Base-by-base conservation (phyloP, 371 early-diverging fungal species). In the Rhizomucor pusillus region DNA sequence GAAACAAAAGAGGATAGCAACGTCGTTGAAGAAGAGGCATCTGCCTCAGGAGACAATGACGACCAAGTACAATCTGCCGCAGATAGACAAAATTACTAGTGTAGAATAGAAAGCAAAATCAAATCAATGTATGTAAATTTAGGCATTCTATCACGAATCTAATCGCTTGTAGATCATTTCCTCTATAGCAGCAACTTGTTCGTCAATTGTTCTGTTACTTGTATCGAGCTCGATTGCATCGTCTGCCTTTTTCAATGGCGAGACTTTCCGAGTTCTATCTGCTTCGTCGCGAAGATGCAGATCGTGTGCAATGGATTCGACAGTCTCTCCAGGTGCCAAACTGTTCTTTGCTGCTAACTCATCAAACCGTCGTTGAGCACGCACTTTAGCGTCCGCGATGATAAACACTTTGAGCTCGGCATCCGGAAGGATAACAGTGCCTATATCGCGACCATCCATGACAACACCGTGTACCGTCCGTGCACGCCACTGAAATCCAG, bases 401-500 rank as follows among this genome's bases (percentile, higher is more conserved):
- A 97, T 72, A 62, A 87, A 97, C 1, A 97, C 76, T 59, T 97
- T 97, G 25, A 97, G 75, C 34, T 94, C 87, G 0, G 98, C 98
- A 59, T 90, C 69, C 0, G 97, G 95, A 35, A 97, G 72, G 3
- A 97, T 87, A 0, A 84, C 84, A 0, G 95, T 91, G 14, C 95
- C 96, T 47, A 95, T 93, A 71, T 97, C 98, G 5, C 98, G 71
- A 7, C 98, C 98, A 67, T 97, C 98, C 87, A 96, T 91, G 7
- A 97, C 91, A 16, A 94, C 69, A 19, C 94, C 93, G 3, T 61
- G 58, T 2, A 75, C 50, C 0, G 55, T 43, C 18, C 61, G 55
- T 1, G 50, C 47, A 3, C 62, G 29, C 10, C 40, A 44, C 18
- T 48, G 29, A 41, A 69, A 71, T 2, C 71, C 62, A 9, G 56